These are phyloP conservation scores for Candida parachauliodes DNA, from an alignment of 805 yeast genomes.

Conservation along the genomic window DNA sequence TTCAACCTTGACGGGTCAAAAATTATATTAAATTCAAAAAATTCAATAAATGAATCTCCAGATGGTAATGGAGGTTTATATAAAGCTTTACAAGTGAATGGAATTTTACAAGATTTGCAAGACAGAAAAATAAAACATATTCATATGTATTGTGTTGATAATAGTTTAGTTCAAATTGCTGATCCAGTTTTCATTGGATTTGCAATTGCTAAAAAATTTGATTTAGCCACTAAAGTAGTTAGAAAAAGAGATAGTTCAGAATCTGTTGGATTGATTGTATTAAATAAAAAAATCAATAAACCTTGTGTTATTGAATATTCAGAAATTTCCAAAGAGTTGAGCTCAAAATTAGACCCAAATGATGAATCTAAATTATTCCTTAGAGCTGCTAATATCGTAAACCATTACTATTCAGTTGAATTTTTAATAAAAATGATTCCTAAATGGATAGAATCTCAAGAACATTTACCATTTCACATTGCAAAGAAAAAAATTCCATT, in stretches of 20 bases:
- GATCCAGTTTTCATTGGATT: slow-evolving; percentile 90
- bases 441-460: slow-evolving; percentile 64
- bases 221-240: slow-evolving; percentile 90
- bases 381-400: slow-evolving; percentile 95
- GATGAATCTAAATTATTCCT: slow-evolving; percentile 55
- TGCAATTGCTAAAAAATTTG: slow-evolving; percentile 61
- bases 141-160: slow-evolving; percentile 97
- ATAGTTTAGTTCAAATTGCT: slow-evolving; percentile 84
- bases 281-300: slow-evolving; percentile 47
- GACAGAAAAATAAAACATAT: slow-evolving; percentile 75
- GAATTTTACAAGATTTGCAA: slow-evolving; percentile 64
- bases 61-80: slow-evolving; percentile 98
- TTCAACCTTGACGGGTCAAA: slow-evolving; percentile 65
- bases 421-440: slow-evolving; percentile 59
- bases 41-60: slow-evolving; percentile 75
- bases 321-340: slow-evolving; percentile 75
- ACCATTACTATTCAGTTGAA: slow-evolving; percentile 89
- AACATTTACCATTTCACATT: slow-evolving; percentile 84
- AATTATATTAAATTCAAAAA: slow-evolving; percentile 57
- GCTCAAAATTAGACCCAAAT: slow-evolving; percentile 57
- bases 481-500: slow-evolving; percentile 84
- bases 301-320: slow-evolving; percentile 96
- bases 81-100: slow-evolving; percentile 67
- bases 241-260: slow-evolving; percentile 86
- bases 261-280: slow-evolving; percentile 87